phyloP scores from a whole-genome alignment of 2,329 filamentous ascomycete species.

The Xylariaceae sp. region DNA sequence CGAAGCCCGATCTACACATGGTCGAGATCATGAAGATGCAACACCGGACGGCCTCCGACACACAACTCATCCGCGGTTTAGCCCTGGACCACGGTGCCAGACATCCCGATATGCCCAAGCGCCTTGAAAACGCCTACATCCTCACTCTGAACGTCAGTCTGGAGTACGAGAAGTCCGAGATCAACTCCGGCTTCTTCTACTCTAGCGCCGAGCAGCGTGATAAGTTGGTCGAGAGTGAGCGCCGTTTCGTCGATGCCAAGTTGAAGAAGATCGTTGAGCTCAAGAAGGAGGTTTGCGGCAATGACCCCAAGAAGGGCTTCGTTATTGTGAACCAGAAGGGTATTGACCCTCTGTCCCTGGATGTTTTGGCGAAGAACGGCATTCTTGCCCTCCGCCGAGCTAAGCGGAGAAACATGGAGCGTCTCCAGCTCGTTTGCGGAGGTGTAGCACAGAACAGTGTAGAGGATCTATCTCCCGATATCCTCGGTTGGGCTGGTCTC shows the following conservation, averaged over 20 bases:
- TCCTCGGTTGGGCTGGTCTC: constrained; percentile 90
- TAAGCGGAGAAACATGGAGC: constrained; percentile 98
- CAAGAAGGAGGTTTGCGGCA: constrained; percentile 95
- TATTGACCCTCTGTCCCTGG: constrained; percentile 91
- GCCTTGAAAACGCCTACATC: constrained; percentile 91
- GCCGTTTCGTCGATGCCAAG: constrained; percentile 92
- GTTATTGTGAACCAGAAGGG: constrained; percentile 99
- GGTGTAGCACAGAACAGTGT: constrained; percentile 92
- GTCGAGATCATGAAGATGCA: constrained; percentile 99
- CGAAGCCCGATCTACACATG: constrained; percentile 97
- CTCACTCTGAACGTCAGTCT: constrained; percentile 93
- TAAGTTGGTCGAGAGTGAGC: constrained; percentile 96
- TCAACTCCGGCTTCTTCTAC: constrained; percentile 99
- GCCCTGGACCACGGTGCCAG: constrained; percentile 92
- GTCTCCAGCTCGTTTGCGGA: constrained; percentile 89
- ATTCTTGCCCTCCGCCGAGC: constrained; percentile 91
- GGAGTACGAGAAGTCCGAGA: constrained; percentile 98
- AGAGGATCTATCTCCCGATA: constrained; percentile 80
- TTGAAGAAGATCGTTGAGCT: constrained; percentile 95
- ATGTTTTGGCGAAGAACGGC: constrained; percentile 95
- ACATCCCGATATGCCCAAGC: constrained; percentile 97
- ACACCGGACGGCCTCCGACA: constrained; percentile 92
- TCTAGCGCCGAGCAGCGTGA: constrained; percentile 94
- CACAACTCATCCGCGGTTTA: constrained; percentile 87
- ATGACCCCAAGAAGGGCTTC: constrained; percentile 89